Conservation (phyloP, 441 rosid genomes). For the Erysimum pusillum region DNA sequence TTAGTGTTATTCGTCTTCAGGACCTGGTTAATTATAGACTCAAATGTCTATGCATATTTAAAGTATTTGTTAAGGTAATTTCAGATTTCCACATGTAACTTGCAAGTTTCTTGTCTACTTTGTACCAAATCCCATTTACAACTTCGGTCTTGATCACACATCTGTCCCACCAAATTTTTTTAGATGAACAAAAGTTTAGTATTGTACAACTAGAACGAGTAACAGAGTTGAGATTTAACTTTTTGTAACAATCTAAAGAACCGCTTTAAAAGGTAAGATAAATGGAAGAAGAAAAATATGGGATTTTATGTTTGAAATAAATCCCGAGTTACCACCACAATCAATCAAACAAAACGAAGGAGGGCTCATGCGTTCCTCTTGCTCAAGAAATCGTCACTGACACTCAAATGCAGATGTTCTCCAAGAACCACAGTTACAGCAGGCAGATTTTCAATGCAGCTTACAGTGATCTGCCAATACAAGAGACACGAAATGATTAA, state of each 20-base stretch:
- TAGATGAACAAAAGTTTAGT: background rate
- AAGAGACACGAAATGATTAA: background rate
- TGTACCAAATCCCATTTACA: background rate
- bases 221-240: background rate
- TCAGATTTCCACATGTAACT: background rate
- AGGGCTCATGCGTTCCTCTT: constrained; percentile 16
- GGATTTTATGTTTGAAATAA: background rate
- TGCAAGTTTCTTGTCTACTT: background rate
- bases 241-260: constrained; percentile 7
- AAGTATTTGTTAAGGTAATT: background rate
- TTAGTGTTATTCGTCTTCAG: too few relatives aligned
- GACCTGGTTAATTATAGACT: too few relatives aligned
- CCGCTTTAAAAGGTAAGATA: background rate
- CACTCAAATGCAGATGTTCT: constrained; percentile 68
- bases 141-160: background rate
- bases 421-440: constrained; percentile 60
- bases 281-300: constrained; percentile 11
- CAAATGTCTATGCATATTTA: too few relatives aligned
- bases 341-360: background rate
- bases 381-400: constrained; percentile 59
- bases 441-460: constrained; percentile 72
- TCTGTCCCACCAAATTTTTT: background rate
- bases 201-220: background rate
- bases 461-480: constrained; percentile 61
- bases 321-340: too few relatives aligned